These are phyloP conservation scores for Plectosphaerella cucumerina DNA, from an alignment of 2,329 filamentous ascomycete genomes.

Conservation along the genomic window DNA sequence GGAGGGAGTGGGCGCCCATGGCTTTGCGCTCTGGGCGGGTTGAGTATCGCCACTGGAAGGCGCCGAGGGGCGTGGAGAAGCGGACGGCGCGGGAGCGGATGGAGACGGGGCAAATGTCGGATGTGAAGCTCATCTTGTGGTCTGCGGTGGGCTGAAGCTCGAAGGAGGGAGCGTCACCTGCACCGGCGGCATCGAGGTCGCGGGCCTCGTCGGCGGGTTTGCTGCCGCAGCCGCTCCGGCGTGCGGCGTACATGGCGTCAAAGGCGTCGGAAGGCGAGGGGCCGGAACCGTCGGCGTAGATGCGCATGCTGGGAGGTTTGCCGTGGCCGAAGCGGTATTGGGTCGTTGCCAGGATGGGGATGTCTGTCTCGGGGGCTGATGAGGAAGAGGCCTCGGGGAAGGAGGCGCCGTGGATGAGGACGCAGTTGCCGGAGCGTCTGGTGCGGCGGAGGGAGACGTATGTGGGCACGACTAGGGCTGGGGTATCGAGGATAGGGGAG, in stretches of 20 bases:
- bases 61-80: slow-evolving; percentile 44
- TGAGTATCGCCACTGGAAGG: slow-evolving; percentile 54
- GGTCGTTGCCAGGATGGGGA: slow-evolving; percentile 40
- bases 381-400: slow-evolving; percentile 4
- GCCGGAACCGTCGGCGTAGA: slow-evolving; percentile 13
- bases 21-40: slow-evolving; percentile 39
- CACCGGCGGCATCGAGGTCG: slow-evolving; percentile 13
- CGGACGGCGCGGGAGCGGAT: slow-evolving; percentile 40
- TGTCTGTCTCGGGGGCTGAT: neutral
- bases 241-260: neutral
- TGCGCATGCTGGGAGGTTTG: slow-evolving; percentile 41
- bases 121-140: neutral
- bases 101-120: slow-evolving; percentile 19
- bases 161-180: slow-evolving; percentile 8
- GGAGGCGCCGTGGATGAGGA: slow-evolving; percentile 39
- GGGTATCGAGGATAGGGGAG: neutral
- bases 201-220: slow-evolving; percentile 17
- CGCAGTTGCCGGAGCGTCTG: slow-evolving; percentile 41
- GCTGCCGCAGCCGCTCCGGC: neutral
- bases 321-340: slow-evolving; percentile 54
- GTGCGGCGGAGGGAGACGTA: slow-evolving; percentile 49
- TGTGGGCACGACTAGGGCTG: slow-evolving; percentile 32
- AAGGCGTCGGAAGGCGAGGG: slow-evolving; percentile 10
- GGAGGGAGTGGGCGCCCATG: slow-evolving; percentile 32
- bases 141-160: neutral